A percentile compares a stretch with the other conserved stretches of the same genome.
Evolutionary conservation across 148 eudicot species (phyloP).

Genomic region (Chenopodium album): DNA sequence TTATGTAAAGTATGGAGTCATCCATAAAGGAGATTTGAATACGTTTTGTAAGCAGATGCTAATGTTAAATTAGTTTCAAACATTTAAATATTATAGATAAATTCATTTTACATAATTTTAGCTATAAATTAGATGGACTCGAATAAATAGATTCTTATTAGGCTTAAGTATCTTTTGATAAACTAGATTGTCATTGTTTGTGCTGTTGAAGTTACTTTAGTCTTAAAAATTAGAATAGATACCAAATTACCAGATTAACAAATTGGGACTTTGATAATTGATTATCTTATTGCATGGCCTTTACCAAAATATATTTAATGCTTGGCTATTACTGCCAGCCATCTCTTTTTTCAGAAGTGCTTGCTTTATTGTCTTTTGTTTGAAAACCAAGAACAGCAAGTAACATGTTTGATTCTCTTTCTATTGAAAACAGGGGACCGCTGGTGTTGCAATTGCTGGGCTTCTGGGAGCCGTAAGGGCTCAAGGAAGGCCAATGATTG

Average conservation of each 20-base stretch:
- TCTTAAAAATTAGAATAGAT: background rate
- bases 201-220: background rate
- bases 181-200: background rate
- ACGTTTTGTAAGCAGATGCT: background rate
- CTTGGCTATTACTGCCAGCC: background rate
- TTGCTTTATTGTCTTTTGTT: slow-evolving; percentile 16
- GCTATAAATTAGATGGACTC: background rate
- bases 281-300: background rate
- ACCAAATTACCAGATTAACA: background rate
- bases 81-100: background rate
- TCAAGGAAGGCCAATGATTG: slow-evolving; percentile 93
- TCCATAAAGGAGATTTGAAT: background rate
- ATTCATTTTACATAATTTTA: too few species aligned
- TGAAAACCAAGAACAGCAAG: slow-evolving; percentile 64
- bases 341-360: background rate
- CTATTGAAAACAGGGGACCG: slow-evolving; percentile 71
- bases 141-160: background rate
- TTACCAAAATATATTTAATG: background rate
- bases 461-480: slow-evolving; percentile 98
- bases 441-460: slow-evolving; percentile 99
- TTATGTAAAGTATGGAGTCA: background rate
- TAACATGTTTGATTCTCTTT: slow-evolving; percentile 17
- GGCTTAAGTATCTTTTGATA: background rate
- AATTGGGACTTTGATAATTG: background rate
- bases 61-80: too few species aligned